Conservation (phyloP, 768 basidiomycete species). For the Termitomyces sp. region DNA sequence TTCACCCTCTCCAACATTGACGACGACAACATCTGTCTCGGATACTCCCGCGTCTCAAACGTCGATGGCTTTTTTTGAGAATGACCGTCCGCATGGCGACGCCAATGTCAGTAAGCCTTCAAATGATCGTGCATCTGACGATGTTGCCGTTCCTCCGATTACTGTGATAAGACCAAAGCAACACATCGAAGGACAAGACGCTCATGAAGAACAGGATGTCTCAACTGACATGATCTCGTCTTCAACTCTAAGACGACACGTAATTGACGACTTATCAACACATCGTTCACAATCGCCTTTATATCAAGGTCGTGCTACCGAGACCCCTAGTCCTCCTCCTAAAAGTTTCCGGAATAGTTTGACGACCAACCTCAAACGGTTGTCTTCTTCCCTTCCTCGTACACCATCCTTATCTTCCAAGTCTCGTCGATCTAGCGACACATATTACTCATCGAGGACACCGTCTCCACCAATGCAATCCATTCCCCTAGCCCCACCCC, state of each 20-base stretch:
- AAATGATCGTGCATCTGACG: not conserved
- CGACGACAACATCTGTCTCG: conserved; percentile 8
- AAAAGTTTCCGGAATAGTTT: conserved; percentile 45
- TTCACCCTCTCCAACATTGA: conserved; percentile 33
- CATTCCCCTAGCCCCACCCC: conserved; percentile 12
- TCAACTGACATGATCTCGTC: conserved; percentile 10
- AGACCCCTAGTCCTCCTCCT: conserved; percentile 40
- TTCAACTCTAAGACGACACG: conserved; percentile 11
- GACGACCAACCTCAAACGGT: conserved; percentile 38
- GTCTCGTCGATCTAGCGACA: conserved; percentile 24
- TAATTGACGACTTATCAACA: conserved; percentile 12
- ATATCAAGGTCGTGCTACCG: conserved; percentile 11
- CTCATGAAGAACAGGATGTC: not conserved
- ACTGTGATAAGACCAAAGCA: conserved; percentile 27
- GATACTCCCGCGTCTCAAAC: conserved; percentile 7
- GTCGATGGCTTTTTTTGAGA: conserved; percentile 1
- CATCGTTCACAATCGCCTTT: conserved; percentile 13
- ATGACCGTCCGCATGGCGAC: conserved; percentile 3
- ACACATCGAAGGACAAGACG: conserved; percentile 11
- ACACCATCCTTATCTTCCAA: conserved; percentile 56
- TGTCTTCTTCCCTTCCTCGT: conserved; percentile 53
- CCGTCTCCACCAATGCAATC: conserved; percentile 26
- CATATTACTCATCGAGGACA: conserved; percentile 28
- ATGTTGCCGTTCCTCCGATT: conserved; percentile 27
- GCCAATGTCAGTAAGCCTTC: conserved; percentile 1